Evolutionary conservation across 2,329 filamentous ascomycete genomes (phyloP), one percentile per base, ranked within the genome.

Genomic region (Fusarium proliferatum): DNA sequence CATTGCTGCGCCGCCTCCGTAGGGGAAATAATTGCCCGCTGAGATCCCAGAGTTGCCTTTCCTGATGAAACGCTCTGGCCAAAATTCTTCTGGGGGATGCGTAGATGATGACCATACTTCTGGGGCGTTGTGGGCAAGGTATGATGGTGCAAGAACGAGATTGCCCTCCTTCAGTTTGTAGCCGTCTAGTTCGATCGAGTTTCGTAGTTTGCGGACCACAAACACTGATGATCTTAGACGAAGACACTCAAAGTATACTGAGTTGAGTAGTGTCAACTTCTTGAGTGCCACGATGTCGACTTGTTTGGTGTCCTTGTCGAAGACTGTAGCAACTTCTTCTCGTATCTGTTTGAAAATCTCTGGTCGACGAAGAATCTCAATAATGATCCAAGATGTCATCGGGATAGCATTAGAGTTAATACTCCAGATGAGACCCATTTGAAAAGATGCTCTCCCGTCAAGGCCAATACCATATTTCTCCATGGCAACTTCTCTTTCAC

Each of bases 351-450:
- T 57, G 41, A 69, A 65, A 51, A 76, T 64, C 11, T 75, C 67
- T 41, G 74, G 74, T 16, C 74, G 51, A 9, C 62, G 72, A 5
- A 76, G 60, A 53, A 76, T 72, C 45, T 76, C 74, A 60, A 76
- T 73, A 9, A 76, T 71, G 2, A 76, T 62, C 69, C 72, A 76
- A 4, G 74, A 74, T 6, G 74, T 73, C 74, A 76, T 76, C 0
- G 74, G 74, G 19, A 76, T 76, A n/a, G 74, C 74, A 48, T 76
- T 76, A 0, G 74, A 76, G 41, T 76, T 76, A n/a, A 76, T 76
- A 6, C 74, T 76, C 74, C 74, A 76, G 28, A 76, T 76, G 7
- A 76, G 67, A 9, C 74, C 74, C 72, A 76, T 75, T 5, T 76
- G 74, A 30, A 76, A 76, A 10, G 74, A 74, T 2, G 74, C 72